phyloP scores from a whole-genome alignment of 192 early-diverging fungal species.

The Thoreauomyces humboldtii region DNA sequence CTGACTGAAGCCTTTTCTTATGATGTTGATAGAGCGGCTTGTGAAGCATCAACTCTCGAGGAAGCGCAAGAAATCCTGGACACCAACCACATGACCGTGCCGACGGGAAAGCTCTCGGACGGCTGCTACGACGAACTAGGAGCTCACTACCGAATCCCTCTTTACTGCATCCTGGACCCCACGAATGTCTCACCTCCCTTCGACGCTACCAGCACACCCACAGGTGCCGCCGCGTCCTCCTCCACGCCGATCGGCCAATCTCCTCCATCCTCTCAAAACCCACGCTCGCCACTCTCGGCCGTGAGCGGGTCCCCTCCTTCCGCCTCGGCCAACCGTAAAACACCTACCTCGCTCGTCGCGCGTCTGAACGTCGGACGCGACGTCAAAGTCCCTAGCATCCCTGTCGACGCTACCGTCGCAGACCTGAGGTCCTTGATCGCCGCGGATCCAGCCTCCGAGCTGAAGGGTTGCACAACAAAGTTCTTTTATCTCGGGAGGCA shows the following conservation, averaged over 20 bases:
- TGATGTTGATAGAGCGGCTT: constrained; percentile 35
- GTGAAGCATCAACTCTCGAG: constrained; percentile 46
- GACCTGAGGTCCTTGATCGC: neutral
- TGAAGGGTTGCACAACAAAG: neutral
- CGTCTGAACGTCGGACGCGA: constrained; percentile 24
- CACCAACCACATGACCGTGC: constrained; percentile 63
- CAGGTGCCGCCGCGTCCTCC: neutral
- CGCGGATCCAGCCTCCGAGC: neutral
- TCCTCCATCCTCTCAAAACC: neutral
- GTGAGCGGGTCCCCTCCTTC: neutral
- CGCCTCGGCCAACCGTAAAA: neutral
- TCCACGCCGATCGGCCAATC: neutral
- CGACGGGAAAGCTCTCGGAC: constrained; percentile 66
- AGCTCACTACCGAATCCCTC: constrained; percentile 64
- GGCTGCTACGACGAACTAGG: constrained; percentile 82
- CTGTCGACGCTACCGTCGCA: constrained; percentile 7
- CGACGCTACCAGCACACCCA: neutral
- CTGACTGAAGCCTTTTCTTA: neutral
- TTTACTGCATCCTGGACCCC: constrained; percentile 57
- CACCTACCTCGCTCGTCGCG: constrained; percentile 11
- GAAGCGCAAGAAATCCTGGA: constrained; percentile 67
- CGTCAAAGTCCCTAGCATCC: constrained; percentile 7
- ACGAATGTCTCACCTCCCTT: neutral
- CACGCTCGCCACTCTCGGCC: neutral
- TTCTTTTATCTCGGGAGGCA: constrained; percentile 28